Conservation (phyloP, 2,329 filamentous ascomycete genomes). For the Talaromyces pinophilus region DNA sequence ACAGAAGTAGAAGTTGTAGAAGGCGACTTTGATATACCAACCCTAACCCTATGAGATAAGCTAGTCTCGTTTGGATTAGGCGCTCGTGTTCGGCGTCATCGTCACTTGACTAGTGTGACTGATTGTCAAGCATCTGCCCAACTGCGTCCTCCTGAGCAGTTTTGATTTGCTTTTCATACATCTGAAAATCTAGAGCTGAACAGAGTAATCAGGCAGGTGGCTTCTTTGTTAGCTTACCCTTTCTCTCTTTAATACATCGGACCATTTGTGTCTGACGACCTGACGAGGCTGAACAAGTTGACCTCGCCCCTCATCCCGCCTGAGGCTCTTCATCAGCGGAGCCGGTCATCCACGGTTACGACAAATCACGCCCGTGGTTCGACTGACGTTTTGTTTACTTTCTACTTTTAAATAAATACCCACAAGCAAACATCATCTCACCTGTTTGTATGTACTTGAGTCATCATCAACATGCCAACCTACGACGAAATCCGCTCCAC, state of each 20-base stretch:
- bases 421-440: background rate
- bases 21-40: background rate
- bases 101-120: conserved; percentile 5
- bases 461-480: conserved; percentile 36
- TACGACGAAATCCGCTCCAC: conserved; percentile 37
- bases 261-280: background rate
- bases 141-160: background rate
- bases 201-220: background rate
- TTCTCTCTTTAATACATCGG: background rate
- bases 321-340: conserved; percentile 14
- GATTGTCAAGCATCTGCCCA: conserved; percentile 9
- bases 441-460: background rate
- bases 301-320: conserved; percentile 11
- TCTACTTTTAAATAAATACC: background rate
- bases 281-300: background rate
- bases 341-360: conserved; percentile 22
- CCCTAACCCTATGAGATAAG: background rate
- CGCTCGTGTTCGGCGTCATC: background rate
- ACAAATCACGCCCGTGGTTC: conserved; percentile 22
- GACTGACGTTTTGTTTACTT: conserved; percentile 12
- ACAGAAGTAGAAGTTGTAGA: background rate
- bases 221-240: background rate
- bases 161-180: background rate
- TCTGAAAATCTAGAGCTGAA: background rate
- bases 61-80: background rate